phyloP scores from a whole-genome alignment of 768 basidiomycete species.

The Kwoniella shandongensis region DNA sequence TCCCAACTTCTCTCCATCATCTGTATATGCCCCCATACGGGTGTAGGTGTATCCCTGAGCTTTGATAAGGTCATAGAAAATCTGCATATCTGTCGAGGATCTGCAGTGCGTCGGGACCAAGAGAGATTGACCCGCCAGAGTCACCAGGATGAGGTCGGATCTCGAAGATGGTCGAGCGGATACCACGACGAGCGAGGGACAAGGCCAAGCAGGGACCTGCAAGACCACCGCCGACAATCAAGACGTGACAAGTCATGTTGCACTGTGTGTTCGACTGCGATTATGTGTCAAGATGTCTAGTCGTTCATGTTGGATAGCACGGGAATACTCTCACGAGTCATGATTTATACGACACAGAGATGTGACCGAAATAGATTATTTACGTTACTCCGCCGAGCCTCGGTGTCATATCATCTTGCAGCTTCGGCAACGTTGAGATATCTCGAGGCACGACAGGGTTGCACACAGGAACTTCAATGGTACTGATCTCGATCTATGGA shows the following conservation, averaged over 20 bases:
- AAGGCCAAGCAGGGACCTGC: slow-evolving; percentile 30
- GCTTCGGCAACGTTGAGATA: no score
- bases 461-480: no score
- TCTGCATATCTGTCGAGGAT: slow-evolving; percentile 27
- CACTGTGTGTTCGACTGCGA: no score
- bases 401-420: no score
- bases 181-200: slow-evolving; percentile 19
- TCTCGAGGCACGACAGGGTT: no score
- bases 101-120: slow-evolving; percentile 27
- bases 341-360: no score
- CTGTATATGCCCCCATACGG: slow-evolving; percentile 15
- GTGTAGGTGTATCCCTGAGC: slow-evolving; percentile 23
- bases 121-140: slow-evolving; percentile 28
- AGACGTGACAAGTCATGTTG: slow-evolving; percentile 7
- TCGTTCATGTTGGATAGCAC: no score
- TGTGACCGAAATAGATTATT: no score
- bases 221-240: slow-evolving; percentile 24
- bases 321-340: no score
- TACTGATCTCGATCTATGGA: no score
- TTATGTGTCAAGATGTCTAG: no score
- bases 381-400: no score
- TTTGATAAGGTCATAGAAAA: slow-evolving; percentile 22
- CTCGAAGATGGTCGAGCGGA: slow-evolving; percentile 36
- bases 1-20: slow-evolving; percentile 16
- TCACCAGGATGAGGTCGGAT: slow-evolving; percentile 13